These are phyloP conservation scores for Datura wrightii DNA, from an alignment of 257 asterid genomes.

Conservation along the genomic window DNA sequence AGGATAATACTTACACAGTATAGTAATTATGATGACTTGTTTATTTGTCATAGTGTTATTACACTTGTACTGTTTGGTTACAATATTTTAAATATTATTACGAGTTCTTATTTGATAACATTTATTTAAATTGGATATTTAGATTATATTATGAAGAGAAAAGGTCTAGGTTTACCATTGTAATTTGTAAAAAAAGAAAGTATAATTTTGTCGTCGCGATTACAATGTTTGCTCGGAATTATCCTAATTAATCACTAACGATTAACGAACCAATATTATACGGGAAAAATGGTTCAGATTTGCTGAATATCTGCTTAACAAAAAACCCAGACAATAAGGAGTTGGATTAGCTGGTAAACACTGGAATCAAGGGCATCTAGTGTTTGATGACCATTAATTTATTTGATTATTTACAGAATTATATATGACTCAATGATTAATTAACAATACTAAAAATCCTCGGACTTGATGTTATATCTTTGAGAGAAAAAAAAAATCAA, in stretches of 20 bases:
- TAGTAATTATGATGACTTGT: too few relatives aligned
- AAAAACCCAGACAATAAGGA: constrained; percentile 38
- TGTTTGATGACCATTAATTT: constrained; percentile 44
- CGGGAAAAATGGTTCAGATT: neutral
- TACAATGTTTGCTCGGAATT: too few relatives aligned
- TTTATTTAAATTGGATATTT: neutral
- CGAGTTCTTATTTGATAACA: neutral
- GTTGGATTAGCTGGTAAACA: constrained; percentile 50
- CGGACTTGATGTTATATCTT: neutral
- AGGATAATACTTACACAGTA: too few relatives aligned
- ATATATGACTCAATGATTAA: neutral
- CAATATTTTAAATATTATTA: too few relatives aligned
- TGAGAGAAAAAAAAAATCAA: neutral
- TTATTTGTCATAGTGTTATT: too few relatives aligned
- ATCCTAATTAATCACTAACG: neutral
- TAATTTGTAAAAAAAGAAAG: too few relatives aligned
- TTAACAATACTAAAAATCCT: constrained; percentile 7
- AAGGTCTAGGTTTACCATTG: too few relatives aligned
- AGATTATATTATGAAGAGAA: neutral
- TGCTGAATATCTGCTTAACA: neutral
- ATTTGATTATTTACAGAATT: neutral
- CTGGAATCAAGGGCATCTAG: constrained; percentile 54
- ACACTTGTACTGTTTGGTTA: too few relatives aligned
- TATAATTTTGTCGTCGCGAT: too few relatives aligned
- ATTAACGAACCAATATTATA: neutral